A percentile compares a stretch with the other conserved stretches of the same genome.
phyloP scores from a whole-genome alignment of 2,329 filamentous ascomycete species.

The Ramularia collo-cygni region DNA sequence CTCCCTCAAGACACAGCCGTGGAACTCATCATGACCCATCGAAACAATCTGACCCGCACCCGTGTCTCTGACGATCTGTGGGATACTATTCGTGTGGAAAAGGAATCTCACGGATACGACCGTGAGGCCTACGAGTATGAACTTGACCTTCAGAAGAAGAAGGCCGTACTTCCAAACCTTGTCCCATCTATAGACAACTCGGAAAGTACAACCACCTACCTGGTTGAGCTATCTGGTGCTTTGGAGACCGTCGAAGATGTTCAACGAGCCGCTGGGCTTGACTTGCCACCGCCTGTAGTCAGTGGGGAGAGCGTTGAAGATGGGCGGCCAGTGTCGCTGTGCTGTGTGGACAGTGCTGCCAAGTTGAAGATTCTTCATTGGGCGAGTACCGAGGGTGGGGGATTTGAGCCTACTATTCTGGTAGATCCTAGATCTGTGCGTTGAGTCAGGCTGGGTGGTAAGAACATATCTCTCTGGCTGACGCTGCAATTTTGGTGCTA shows the following conservation, averaged over 20 bases:
- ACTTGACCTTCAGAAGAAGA: constrained; percentile 25
- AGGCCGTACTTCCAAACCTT: constrained; percentile 18
- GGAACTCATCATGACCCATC: constrained; percentile 29
- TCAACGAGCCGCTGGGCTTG: constrained; percentile 21
- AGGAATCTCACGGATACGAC: constrained; percentile 32
- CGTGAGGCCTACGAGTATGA: constrained; percentile 37
- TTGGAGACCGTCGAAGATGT: constrained; percentile 24
- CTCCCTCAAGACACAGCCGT: constrained; percentile 28
- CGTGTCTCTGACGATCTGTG: constrained; percentile 34
- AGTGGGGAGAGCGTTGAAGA: constrained; percentile 23
- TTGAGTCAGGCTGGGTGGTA: constrained; percentile 4
- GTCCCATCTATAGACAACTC: constrained; percentile 14
- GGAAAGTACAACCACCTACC: constrained; percentile 16
- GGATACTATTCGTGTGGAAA: constrained; percentile 25
- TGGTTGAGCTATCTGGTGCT: constrained; percentile 28
- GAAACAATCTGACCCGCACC: constrained; percentile 28
- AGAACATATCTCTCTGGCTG: no score
- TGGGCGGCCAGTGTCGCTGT: constrained; percentile 22
- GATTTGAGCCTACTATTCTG: constrained; percentile 22
- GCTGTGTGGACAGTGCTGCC: constrained; percentile 23
- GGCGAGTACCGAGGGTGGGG: constrained; percentile 16
- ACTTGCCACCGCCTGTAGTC: constrained; percentile 20
- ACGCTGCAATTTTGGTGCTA: no score
- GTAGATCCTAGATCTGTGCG: constrained; percentile 21
- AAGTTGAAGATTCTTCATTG: constrained; percentile 20